A percentile compares a stretch with the other conserved stretches of the same genome.
Conservation (phyloP, 2,329 filamentous ascomycete genomes). For the Hysterium pulicare region DNA sequence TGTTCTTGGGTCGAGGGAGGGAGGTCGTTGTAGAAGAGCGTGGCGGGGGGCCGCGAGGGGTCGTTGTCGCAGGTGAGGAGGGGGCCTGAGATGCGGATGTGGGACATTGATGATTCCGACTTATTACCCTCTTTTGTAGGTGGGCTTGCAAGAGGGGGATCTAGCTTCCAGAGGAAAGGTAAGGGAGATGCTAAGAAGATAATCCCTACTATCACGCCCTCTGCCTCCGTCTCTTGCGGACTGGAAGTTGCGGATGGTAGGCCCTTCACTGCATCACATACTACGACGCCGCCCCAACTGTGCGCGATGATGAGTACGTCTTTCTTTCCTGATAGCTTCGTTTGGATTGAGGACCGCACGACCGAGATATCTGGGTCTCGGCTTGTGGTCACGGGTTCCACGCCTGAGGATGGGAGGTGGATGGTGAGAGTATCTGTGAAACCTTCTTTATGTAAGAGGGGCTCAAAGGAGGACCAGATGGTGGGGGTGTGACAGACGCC, state of each 20-base stretch:
- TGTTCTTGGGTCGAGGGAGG: conserved; percentile 1
- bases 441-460: conserved; percentile 9
- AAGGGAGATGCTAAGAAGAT: conserved; percentile 1
- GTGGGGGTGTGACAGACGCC: conserved; percentile 20
- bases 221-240: neutral
- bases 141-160: conserved; percentile 11
- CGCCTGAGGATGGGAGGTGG: conserved; percentile 19
- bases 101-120: no score
- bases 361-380: conserved; percentile 17
- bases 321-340: conserved; percentile 11
- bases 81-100: conserved; percentile 17
- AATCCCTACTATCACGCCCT: neutral
- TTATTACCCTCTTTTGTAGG: no score
- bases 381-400: conserved; percentile 6
- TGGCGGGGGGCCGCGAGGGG: conserved; percentile 10
- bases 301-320: conserved; percentile 26
- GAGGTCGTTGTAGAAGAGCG: conserved; percentile 25
- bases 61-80: conserved; percentile 7
- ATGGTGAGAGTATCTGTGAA: conserved; percentile 15
- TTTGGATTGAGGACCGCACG: conserved; percentile 12
- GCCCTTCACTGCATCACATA: conserved; percentile 23
- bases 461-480: conserved; percentile 17
- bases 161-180: conserved; percentile 20
- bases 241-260: neutral
- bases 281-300: conserved; percentile 26